Evolutionary conservation across 441 rosid genomes (phyloP).

Genomic region (Gossypium trilobum): DNA sequence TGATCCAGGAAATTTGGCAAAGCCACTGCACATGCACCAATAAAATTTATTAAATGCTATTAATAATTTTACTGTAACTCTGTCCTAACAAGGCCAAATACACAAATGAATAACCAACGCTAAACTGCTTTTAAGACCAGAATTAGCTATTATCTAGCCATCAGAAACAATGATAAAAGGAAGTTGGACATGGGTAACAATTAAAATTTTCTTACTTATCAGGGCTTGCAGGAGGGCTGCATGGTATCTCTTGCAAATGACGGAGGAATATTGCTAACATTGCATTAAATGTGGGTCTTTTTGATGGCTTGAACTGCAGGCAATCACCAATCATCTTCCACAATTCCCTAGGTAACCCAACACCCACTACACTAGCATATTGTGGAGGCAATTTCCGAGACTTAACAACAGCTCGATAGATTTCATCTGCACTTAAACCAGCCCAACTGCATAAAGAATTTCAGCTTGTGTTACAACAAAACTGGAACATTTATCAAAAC

Average conservation of each 20-base stretch:
- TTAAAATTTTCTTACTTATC: conserved; percentile 55
- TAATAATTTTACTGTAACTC: conserved; percentile 1
- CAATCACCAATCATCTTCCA: conserved; percentile 99
- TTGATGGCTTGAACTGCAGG: conserved; percentile 83
- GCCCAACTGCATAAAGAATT: conserved; percentile 64
- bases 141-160: neutral
- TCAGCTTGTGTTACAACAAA: conserved; percentile 16
- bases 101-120: neutral
- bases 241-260: conserved; percentile 91
- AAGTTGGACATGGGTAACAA: neutral
- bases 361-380: conserved; percentile 97
- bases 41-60: conserved; percentile 13
- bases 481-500: neutral
- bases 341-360: conserved; percentile 89
- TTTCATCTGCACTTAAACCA: conserved; percentile 89
- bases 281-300: conserved; percentile 82
- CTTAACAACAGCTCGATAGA: conserved; percentile 85
- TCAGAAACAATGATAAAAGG: neutral
- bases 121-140: conserved; percentile 12
- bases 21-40: conserved; percentile 44
- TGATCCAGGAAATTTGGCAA: conserved; percentile 45
- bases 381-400: conserved; percentile 86
- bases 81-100: neutral
- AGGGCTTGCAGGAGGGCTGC: conserved; percentile 89
- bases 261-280: conserved; percentile 88